A percentile compares a stretch with the other conserved stretches of the same genome.
These are phyloP conservation scores for grape (Vitis vinifera) DNA, from an alignment of 164 flowering plant genomes.

Conservation along the genomic window ASM3070453v1 NC_081821.1:2736001-2736500, in stretches of 20 bases:
- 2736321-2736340: constrained; percentile 9
- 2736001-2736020: neutral
- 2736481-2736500: constrained; percentile 15
- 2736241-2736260: constrained; percentile 26
- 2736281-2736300: neutral
- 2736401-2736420: constrained; percentile 10
- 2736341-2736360: constrained; percentile 34
- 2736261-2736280: constrained; percentile 17
- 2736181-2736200: constrained; percentile 34
- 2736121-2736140: constrained; percentile 78
- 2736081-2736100: constrained; percentile 6
- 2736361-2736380: constrained; percentile 91
- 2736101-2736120: constrained; percentile 95
- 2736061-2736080: neutral
- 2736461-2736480: constrained; percentile 31
- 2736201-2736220: constrained; percentile 85
- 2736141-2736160: constrained; percentile 47
- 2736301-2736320: constrained; percentile 18
- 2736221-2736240: constrained; percentile 49
- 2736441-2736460: constrained; percentile 34
- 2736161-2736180: constrained; percentile 16
- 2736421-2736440: constrained; percentile 42
- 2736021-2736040: neutral
- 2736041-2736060: neutral
- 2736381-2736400: constrained; percentile 45